Conservation (phyloP, 352 stramenopile genomes). For the Globisporangium lucens region DNA sequence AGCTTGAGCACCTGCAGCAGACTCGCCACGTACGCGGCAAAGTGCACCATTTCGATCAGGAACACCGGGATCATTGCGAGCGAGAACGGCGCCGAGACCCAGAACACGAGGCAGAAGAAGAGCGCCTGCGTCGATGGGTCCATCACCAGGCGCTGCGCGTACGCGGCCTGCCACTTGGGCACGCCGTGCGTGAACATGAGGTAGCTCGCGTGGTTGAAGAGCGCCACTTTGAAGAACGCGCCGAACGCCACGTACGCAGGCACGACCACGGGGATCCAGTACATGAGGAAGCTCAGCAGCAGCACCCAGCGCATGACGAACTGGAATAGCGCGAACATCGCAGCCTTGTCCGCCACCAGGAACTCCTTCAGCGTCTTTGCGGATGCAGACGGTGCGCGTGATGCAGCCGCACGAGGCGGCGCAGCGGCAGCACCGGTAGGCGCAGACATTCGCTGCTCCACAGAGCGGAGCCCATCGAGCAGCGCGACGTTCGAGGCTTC, state of each 20-base stretch:
- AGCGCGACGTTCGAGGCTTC: constrained; percentile 66
- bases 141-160: constrained; percentile 78
- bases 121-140: constrained; percentile 81
- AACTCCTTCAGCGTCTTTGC: constrained; percentile 48
- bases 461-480: constrained; percentile 58
- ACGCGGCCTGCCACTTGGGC: constrained; percentile 65
- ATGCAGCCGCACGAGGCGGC: constrained; percentile 8
- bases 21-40: constrained; percentile 53
- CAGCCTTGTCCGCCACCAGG: constrained; percentile 51
- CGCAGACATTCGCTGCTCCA: constrained; percentile 49
- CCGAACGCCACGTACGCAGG: constrained; percentile 46
- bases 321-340: constrained; percentile 71
- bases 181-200: constrained; percentile 77
- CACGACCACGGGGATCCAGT: constrained; percentile 59
- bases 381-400: constrained; percentile 13
- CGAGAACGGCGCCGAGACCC: constrained; percentile 65
- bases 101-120: constrained; percentile 87
- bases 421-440: constrained; percentile 15
- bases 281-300: constrained; percentile 66
- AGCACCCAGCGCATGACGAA: constrained; percentile 61
- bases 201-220: constrained; percentile 79
- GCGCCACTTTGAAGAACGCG: constrained; percentile 79
- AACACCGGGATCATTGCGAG: constrained; percentile 81
- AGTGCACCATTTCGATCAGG: constrained; percentile 79
- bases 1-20: constrained; percentile 63